phyloP scores from a whole-genome alignment of 2,329 filamentous ascomycete species.

The Monilinia vaccinii-corymbosi region DNA sequence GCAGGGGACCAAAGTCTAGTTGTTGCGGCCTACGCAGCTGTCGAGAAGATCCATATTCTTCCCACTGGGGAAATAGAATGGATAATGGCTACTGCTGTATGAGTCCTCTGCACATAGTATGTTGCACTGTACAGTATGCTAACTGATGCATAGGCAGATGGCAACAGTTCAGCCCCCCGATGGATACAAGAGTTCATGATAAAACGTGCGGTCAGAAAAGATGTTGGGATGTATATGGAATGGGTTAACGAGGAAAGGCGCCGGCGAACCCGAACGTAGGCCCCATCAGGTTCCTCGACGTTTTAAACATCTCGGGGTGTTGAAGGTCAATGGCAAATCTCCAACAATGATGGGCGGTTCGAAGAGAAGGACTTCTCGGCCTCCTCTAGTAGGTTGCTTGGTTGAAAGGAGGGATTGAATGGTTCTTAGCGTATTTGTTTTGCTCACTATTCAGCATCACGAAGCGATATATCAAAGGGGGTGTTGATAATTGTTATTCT shows the following conservation, averaged over 20 bases:
- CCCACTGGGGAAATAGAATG: slow-evolving; percentile 48
- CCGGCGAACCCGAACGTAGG: background rate
- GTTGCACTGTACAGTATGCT: background rate
- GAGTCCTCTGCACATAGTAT: background rate
- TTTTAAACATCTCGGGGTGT: too few relatives aligned
- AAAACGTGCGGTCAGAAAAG: slow-evolving; percentile 56
- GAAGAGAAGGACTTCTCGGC: background rate
- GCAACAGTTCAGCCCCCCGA: slow-evolving; percentile 55
- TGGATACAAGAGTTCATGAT: slow-evolving; percentile 57
- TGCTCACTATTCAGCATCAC: background rate
- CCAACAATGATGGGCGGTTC: background rate
- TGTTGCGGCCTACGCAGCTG: slow-evolving; percentile 52
- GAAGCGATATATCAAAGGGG: background rate
- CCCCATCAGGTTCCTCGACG: background rate
- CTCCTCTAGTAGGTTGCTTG: background rate
- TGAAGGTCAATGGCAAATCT: background rate
- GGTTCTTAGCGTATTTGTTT: background rate
- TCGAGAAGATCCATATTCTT: slow-evolving; percentile 46
- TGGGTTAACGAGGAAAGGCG: slow-evolving; percentile 41
- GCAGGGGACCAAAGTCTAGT: slow-evolving; percentile 40
- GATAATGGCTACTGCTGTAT: slow-evolving; percentile 67
- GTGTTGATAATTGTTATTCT: background rate
- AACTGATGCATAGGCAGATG: slow-evolving; percentile 37
- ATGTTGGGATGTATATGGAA: slow-evolving; percentile 58
- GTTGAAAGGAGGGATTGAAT: background rate